Evolutionary conservation across 2,329 filamentous ascomycete species (phyloP).

Genomic region (Sporothrix inflata): DNA sequence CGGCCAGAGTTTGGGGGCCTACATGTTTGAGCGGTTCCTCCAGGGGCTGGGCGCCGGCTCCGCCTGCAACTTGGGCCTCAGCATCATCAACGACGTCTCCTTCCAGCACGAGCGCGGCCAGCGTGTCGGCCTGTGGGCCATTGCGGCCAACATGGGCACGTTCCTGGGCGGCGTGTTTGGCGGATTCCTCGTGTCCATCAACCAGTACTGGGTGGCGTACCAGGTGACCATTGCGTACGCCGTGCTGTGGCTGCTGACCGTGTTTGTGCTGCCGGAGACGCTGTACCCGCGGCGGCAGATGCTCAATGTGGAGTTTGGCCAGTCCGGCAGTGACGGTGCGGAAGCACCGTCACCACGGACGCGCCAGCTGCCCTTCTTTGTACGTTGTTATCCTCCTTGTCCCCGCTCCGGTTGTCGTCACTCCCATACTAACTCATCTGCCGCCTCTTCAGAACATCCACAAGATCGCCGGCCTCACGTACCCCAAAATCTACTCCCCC

Average conservation of each 20-base stretch:
- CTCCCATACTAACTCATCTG: too few relatives aligned
- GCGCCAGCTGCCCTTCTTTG: conserved; percentile 16
- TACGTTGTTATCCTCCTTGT: not conserved
- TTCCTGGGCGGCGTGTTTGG: conserved; percentile 48
- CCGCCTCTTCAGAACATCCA: too few relatives aligned
- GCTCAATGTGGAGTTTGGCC: conserved; percentile 40
- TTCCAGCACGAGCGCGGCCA: conserved; percentile 60
- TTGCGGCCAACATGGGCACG: conserved; percentile 58
- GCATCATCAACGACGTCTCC: conserved; percentile 58
- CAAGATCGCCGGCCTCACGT: conserved; percentile 54
- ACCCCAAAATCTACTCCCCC: conserved; percentile 52
- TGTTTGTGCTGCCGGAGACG: conserved; percentile 58
- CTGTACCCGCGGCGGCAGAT: conserved; percentile 58
- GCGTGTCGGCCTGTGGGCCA: conserved; percentile 60
- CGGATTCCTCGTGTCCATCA: conserved; percentile 54
- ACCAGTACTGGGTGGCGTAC: conserved; percentile 58
- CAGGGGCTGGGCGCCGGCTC: conserved; percentile 60
- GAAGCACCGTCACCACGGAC: not conserved
- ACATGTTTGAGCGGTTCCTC: conserved; percentile 63
- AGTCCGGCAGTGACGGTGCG: not conserved
- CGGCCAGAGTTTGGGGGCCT: conserved; percentile 48
- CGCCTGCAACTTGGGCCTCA: conserved; percentile 58
- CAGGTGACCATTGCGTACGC: conserved; percentile 58
- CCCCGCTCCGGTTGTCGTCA: not conserved
- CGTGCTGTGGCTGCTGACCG: conserved; percentile 50